Base-by-base conservation (phyloP, 2,329 filamentous ascomycete species). In the Orbilia javanica region DNA sequence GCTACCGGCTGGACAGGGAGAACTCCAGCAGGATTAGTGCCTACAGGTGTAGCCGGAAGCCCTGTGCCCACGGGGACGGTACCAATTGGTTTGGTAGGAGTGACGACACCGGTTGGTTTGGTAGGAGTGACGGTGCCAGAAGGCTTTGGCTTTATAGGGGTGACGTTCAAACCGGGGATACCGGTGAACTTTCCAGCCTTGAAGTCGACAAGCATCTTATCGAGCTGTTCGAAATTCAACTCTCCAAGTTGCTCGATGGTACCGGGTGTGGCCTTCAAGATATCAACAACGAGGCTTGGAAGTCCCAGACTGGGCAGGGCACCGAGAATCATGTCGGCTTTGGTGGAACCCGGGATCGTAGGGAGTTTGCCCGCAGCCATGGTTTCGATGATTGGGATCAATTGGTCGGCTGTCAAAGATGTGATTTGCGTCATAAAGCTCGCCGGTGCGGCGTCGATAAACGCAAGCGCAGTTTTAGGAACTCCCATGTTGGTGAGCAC, bases 401-500 rank as follows among this genome's bases (percentile, higher is more conserved):
- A 20, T 15, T 76, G 72, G 7, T 42, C 64, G 5, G 55, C 57
- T 11, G 48, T 34, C 10, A 76, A 18, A 25, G 18, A 18, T 6
- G 60, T 64, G 11, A 76, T 76, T 15, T 55, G 31, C 13, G 15
- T 4, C 4, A 65, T 69, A 29, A 76, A 69, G 6, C 39, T 48
- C 10, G 62, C 65, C 0, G 72, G 72, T 4, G 72, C 72, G n/a
- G 72, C 72, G 34, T 76, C 65, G 57, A 76, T 65, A 18, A 76
- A 7, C 7, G 57, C 34, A 0, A 76, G 27, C 72, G 70, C 70
- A 7, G 46, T 64, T 4, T 34, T 31, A 0, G 72, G 65, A 18
- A 76, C 72, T 4, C 65, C 65, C 46, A 76, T 34, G 57, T 76
- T 76, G 0, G 72, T 65, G 4, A 76, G 57, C 7, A 76, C 72